These are phyloP conservation scores for Linum usitatissimum DNA, from an alignment of 345 rosid species.

Conservation along the genomic window DNA sequence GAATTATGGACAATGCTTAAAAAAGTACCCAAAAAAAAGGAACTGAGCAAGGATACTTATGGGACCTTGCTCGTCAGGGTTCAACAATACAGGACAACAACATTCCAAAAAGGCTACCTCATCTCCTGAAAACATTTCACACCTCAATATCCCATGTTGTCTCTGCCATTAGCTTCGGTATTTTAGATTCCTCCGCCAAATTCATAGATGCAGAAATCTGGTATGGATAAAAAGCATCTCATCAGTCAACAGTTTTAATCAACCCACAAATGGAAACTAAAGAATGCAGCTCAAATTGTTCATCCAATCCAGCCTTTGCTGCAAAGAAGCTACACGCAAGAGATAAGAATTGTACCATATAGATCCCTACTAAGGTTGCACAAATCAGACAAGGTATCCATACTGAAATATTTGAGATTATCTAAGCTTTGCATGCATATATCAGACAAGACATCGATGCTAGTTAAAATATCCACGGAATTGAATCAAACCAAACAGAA, in stretches of 20 bases:
- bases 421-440: too few relatives aligned
- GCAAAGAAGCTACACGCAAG: too few relatives aligned
- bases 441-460: too few relatives aligned
- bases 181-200: slow-evolving; percentile 49
- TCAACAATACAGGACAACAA: background rate
- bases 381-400: too few relatives aligned
- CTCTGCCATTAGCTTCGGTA: slow-evolving; percentile 65
- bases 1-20: slow-evolving; percentile 1
- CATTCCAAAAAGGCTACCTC: background rate
- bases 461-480: background rate
- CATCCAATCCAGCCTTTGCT: background rate
- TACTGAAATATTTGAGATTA: too few relatives aligned
- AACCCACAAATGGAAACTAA: background rate
- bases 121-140: slow-evolving; percentile 15
- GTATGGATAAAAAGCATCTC: background rate
- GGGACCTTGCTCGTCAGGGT: background rate
- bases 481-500: background rate
- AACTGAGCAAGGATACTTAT: slow-evolving; percentile 1
- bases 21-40: background rate
- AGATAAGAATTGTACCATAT: too few relatives aligned
- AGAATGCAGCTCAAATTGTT: background rate
- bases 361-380: too few relatives aligned
- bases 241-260: background rate
- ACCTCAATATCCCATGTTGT: slow-evolving; percentile 67
- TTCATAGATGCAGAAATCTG: slow-evolving; percentile 61